These are phyloP conservation scores for Fusarium sacchari DNA, from an alignment of 2,329 filamentous ascomycete species.

Conservation along the genomic window DNA sequence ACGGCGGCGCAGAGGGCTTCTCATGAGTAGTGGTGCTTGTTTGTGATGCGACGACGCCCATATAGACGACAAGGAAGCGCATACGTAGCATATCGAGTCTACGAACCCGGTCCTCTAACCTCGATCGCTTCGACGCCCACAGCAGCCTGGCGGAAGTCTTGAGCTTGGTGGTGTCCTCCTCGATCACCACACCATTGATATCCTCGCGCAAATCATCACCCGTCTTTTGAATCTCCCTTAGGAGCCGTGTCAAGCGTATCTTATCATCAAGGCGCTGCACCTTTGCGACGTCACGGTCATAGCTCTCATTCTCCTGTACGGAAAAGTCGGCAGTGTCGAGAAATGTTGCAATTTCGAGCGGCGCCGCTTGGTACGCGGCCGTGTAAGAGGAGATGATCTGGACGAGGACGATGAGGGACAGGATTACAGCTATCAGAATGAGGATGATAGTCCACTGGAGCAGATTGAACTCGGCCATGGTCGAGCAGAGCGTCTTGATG, in stretches of 20 bases:
- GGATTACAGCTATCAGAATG: conserved; percentile 65
- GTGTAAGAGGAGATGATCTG: conserved; percentile 64
- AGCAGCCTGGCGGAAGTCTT: conserved; percentile 62
- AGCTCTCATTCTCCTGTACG: conserved; percentile 71
- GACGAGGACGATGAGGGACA: conserved; percentile 64
- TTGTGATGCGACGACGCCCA: conserved; percentile 63
- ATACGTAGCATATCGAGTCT: conserved; percentile 70
- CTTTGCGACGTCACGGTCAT: conserved; percentile 68
- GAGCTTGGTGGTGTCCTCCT: conserved; percentile 55
- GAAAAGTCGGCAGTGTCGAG: conserved; percentile 71
- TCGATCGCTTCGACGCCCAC: conserved; percentile 65
- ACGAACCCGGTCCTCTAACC: conserved; percentile 67
- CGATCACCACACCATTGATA: conserved; percentile 62
- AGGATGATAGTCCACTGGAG: conserved; percentile 68
- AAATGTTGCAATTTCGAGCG: conserved; percentile 66
- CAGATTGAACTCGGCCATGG: conserved; percentile 62
- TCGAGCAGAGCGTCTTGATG: conserved; percentile 46
- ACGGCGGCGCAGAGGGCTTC: conserved; percentile 45
- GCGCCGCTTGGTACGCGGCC: conserved; percentile 66
- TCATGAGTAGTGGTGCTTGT: conserved; percentile 42
- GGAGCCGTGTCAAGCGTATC: conserved; percentile 65
- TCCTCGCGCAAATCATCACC: conserved; percentile 71
- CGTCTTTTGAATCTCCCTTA: conserved; percentile 70
- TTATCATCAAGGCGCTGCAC: conserved; percentile 70
- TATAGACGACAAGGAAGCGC: conserved; percentile 72